Percentiles rank a stretch among this genome's conserved stretches.
Evolutionary conservation across 208 protist genomes (phyloP).

Genomic region (Angomonas deanei): DNA sequence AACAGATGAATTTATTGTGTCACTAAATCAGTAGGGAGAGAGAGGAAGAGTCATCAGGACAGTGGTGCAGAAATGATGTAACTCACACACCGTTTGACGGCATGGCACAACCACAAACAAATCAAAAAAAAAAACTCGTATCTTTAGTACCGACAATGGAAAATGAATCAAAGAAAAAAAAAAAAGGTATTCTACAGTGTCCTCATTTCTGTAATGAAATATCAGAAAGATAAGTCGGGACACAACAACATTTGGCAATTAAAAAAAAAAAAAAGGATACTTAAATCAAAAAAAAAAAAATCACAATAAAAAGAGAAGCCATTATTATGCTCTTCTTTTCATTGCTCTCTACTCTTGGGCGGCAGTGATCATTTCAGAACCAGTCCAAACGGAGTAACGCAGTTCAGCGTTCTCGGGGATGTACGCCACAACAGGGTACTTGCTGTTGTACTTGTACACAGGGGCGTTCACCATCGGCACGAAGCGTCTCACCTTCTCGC

Average conservation of each 20-base stretch:
- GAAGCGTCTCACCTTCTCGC: slow-evolving; percentile 20
- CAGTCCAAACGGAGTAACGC: slow-evolving; percentile 55
- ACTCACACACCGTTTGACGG: slow-evolving; percentile 11
- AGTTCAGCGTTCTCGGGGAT: slow-evolving; percentile 50
- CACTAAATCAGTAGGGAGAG: background rate
- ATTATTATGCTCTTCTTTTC: too few species aligned
- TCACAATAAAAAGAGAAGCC: background rate
- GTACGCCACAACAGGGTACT: slow-evolving; percentile 58
- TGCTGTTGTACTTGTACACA: slow-evolving; percentile 43
- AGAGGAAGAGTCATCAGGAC: slow-evolving; percentile 1
- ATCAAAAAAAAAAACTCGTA: slow-evolving; percentile 14
- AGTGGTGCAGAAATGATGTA: slow-evolving; percentile 1
- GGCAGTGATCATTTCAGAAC: slow-evolving; percentile 19
- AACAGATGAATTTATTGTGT: background rate
- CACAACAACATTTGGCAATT: slow-evolving; percentile 6
- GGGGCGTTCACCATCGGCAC: slow-evolving; percentile 29
- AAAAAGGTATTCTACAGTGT: slow-evolving; percentile 21
- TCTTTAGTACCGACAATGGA: background rate
- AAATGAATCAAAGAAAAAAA: slow-evolving; percentile 14
- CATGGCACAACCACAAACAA: background rate
- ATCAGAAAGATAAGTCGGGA: too few species aligned
- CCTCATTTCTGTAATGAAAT: too few species aligned
- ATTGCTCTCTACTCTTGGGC: slow-evolving; percentile 12
- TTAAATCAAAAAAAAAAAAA: background rate
- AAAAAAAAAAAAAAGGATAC: slow-evolving; percentile 21